Conservation (phyloP, 495 filamentous ascomycete species). For the Pseudotulostoma volvatum region DNA sequence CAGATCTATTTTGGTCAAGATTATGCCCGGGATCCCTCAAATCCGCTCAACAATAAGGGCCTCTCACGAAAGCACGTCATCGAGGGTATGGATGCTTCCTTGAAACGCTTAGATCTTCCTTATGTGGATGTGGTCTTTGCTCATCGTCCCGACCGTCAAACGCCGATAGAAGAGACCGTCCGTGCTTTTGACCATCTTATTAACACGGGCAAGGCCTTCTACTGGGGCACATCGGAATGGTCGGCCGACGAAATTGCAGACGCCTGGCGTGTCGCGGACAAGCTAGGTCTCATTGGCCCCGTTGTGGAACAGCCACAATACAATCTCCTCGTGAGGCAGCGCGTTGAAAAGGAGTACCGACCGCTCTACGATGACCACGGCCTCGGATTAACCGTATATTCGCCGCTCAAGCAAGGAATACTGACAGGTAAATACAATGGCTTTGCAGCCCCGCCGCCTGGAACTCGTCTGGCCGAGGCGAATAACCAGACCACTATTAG, state of each 20-base stretch:
- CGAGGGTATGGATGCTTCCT: slow-evolving; percentile 47
- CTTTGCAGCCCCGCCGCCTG: slow-evolving; percentile 14
- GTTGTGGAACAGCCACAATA: slow-evolving; percentile 76
- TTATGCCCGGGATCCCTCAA: slow-evolving; percentile 37
- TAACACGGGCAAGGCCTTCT: slow-evolving; percentile 60
- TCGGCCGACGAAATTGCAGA: slow-evolving; percentile 61
- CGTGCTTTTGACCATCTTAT: slow-evolving; percentile 73
- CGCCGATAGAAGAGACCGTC: slow-evolving; percentile 77
- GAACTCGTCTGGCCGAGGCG: slow-evolving; percentile 1
- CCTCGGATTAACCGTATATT: slow-evolving; percentile 48
- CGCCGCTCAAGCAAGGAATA: slow-evolving; percentile 43
- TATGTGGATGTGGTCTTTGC: slow-evolving; percentile 69
- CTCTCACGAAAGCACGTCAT: slow-evolving; percentile 72
- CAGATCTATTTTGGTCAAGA: slow-evolving; percentile 53
- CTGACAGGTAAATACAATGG: slow-evolving; percentile 57
- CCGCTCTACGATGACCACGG: slow-evolving; percentile 38
- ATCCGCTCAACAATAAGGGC: slow-evolving; percentile 51
- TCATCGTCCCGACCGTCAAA: slow-evolving; percentile 66
- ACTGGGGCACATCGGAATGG: slow-evolving; percentile 91
- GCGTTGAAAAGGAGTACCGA: slow-evolving; percentile 48
- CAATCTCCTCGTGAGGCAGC: slow-evolving; percentile 53
- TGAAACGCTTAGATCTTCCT: slow-evolving; percentile 52
- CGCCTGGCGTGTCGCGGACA: slow-evolving; percentile 59
- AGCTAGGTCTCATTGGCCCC: slow-evolving; percentile 61
- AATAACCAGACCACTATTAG: slow-evolving; percentile 5